Conservation (phyloP, 768 basidiomycete species). For the Lactarius evosmus region DNA sequence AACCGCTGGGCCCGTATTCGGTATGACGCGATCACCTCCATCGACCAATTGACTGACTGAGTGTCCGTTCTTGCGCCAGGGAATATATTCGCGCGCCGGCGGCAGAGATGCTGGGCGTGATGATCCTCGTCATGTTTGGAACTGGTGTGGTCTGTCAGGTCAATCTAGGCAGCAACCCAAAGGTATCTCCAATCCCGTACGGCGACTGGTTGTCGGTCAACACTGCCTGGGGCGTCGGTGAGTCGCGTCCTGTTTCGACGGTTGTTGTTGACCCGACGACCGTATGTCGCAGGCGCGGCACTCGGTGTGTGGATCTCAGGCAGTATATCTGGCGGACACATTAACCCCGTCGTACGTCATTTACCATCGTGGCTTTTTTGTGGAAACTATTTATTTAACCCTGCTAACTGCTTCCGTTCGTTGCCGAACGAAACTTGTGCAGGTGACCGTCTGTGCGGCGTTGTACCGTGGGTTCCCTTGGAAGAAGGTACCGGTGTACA, state of each 20-base stretch:
- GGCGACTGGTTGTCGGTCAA: slow-evolving; percentile 26
- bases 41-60: not conserved
- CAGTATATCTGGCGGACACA: slow-evolving; percentile 67
- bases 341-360: slow-evolving; percentile 35
- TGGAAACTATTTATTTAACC: no score
- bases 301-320: slow-evolving; percentile 66
- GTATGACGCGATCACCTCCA: not conserved
- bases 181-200: slow-evolving; percentile 22
- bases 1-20: slow-evolving; percentile 7
- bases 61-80: not conserved
- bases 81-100: slow-evolving; percentile 15
- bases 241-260: not conserved
- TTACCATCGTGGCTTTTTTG: not conserved
- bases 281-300: slow-evolving; percentile 42
- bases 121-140: slow-evolving; percentile 22
- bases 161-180: slow-evolving; percentile 11
- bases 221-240: slow-evolving; percentile 24
- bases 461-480: slow-evolving; percentile 71
- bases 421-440: not conserved
- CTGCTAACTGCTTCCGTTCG: not conserved
- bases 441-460: slow-evolving; percentile 71
- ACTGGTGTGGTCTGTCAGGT: slow-evolving; percentile 22
- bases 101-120: slow-evolving; percentile 11
- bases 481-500: slow-evolving; percentile 71
- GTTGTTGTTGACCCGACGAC: not conserved